Base-by-base conservation (phyloP, 805 yeast species). In the Jamesozyma gamospora region DNA sequence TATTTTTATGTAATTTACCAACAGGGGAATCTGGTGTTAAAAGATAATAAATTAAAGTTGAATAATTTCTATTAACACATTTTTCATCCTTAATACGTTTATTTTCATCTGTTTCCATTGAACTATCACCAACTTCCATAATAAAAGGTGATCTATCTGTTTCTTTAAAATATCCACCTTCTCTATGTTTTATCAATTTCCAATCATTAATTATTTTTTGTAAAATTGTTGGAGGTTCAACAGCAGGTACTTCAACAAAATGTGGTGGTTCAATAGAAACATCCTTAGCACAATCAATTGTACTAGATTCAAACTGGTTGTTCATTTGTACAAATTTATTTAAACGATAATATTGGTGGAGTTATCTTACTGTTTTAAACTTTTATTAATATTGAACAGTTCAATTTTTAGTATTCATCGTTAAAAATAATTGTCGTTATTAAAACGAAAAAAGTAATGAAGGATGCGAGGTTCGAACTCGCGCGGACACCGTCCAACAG, bases 151-250 rank as follows among this genome's bases (percentile, higher is more conserved):
- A 66, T 41, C 77, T 64, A 46, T 74, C 78, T 1, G 80, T 75
- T 45, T 75, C 78, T 36, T 63, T 71, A 51, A 67, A 75, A 48
- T 67, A 75, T 0, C 79, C 80, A 36, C 79, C 79, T 53, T 74
- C 79, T 39, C 63, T 68, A 51, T 75, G 79, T 16, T 64, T 64
- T 7, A 59, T 49, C 16, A 73, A 51, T 4, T 57, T 45, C 35
- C 68, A 56, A 9, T 61, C 54, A 10, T 58, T 44, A 33, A 70
- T 67, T 15, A 71, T 44, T n/a, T 52, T 45, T 18, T 50, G 45
- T 15, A 68, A 51, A 3, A 32, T 12, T 11, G 29, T 18, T 17
- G 38, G 42, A 9, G 32, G 32, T 6, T 16, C 25, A 16, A 12
- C 21, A 3, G 19, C n/a, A 10, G 35, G 35, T 9, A 12, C 4